phyloP scores from a whole-genome alignment of 1,284 basidiomycete species.

The Melampsora americana region DNA sequence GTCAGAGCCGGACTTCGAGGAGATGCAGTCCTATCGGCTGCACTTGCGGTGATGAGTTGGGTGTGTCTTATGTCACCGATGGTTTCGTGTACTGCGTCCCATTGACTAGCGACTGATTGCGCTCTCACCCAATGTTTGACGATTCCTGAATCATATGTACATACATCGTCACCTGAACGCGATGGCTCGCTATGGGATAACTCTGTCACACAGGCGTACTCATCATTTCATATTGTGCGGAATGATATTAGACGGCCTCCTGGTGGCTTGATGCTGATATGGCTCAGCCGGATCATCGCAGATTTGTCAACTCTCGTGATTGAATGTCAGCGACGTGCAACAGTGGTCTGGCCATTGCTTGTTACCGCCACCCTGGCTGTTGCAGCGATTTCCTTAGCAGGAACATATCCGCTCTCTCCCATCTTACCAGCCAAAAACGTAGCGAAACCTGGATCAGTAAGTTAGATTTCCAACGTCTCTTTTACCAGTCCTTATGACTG shows the following conservation, averaged over 20 bases:
- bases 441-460: constrained; percentile 26
- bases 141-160: no score
- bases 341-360: neutral
- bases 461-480: no score
- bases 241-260: constrained; percentile 20
- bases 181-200: no score
- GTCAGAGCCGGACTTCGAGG: neutral
- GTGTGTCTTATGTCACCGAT: no score
- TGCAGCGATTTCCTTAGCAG: constrained; percentile 7
- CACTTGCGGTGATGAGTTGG: neutral
- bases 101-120: no score
- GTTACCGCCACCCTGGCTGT: neutral
- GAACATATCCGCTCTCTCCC: constrained; percentile 29
- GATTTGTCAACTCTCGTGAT: neutral
- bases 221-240: constrained; percentile 12
- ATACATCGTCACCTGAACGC: no score
- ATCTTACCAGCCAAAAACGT: constrained; percentile 23
- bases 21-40: neutral
- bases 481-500: no score
- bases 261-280: constrained; percentile 17
- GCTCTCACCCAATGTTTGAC: no score
- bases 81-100: no score
- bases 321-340: neutral
- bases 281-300: constrained; percentile 11
- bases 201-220: constrained; percentile 20